Evolutionary conservation across 2,329 filamentous ascomycete species (phyloP).

Genomic region (Rachicladosporium sp.): DNA sequence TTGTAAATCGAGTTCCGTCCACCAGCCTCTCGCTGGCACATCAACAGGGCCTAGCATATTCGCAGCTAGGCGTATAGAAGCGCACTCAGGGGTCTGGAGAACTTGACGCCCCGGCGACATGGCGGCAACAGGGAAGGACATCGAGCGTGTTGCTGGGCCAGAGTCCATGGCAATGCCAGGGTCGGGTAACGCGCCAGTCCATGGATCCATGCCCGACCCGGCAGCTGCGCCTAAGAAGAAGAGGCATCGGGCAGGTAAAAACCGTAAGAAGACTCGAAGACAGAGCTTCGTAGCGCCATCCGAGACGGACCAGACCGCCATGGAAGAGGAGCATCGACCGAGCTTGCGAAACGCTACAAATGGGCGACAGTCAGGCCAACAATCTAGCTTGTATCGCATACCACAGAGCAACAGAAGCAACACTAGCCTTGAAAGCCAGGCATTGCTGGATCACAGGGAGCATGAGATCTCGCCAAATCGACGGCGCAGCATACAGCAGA

Average conservation of each 20-base stretch:
- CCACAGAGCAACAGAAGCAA: conserved; percentile 52
- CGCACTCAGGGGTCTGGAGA: no score
- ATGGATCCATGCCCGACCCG: conserved; percentile 1
- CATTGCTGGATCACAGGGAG: conserved; percentile 68
- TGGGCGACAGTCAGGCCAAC: conserved; percentile 22
- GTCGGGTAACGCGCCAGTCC: neutral
- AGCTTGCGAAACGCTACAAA: conserved; percentile 19
- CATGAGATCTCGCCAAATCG: conserved; percentile 29
- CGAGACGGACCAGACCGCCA: conserved; percentile 39
- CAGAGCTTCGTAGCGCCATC: conserved; percentile 65
- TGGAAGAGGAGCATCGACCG: conserved; percentile 37
- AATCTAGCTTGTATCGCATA: conserved; percentile 43
- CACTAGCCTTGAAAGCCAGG: conserved; percentile 82
- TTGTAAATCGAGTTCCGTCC: no score
- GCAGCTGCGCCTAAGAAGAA: conserved; percentile 39
- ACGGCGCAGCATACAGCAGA: conserved; percentile 31
- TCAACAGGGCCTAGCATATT: no score
- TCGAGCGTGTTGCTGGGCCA: conserved; percentile 4
- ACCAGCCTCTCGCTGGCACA: no score
- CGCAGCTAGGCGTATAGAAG: no score
- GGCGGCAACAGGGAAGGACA: neutral
- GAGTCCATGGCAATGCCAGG: conserved; percentile 5
- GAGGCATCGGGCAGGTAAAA: conserved; percentile 65
- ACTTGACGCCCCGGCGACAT: no score
- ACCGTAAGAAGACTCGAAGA: conserved; percentile 52